phyloP scores from a whole-genome alignment of 805 yeast genomes.

The Starmerella cellae region DNA sequence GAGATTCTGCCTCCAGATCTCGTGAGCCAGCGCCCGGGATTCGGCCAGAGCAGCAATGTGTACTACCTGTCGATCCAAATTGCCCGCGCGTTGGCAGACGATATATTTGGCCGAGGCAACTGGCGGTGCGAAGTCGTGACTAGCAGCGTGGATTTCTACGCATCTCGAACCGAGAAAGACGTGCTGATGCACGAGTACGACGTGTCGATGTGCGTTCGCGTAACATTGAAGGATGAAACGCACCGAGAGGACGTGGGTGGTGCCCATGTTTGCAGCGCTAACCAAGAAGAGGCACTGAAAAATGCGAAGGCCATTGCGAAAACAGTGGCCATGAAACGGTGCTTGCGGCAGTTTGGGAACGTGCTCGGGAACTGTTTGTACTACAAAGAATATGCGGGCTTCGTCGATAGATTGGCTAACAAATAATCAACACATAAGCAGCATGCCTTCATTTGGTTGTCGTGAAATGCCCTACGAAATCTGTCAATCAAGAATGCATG shows the following conservation, averaged over 20 bases:
- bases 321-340: conserved; percentile 51
- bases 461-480: too few species aligned
- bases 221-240: conserved; percentile 69
- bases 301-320: conserved; percentile 76
- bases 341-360: conserved; percentile 67
- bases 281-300: conserved; percentile 56
- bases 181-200: background rate
- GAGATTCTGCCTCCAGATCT: background rate
- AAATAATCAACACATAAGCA: too few species aligned
- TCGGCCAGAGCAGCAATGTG: background rate
- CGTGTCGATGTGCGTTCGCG: conserved; percentile 35
- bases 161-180: background rate
- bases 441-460: too few species aligned
- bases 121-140: conserved; percentile 8
- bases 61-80: conserved; percentile 4
- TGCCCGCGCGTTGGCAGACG: conserved; percentile 12
- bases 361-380: conserved; percentile 44
- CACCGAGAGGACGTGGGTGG: conserved; percentile 66
- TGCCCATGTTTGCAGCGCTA: conserved; percentile 45
- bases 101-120: conserved; percentile 12
- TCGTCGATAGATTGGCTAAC: too few species aligned
- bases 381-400: conserved; percentile 21
- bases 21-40: background rate
- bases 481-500: too few species aligned
- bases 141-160: background rate